Percentiles rank a stretch among this genome's conserved stretches.
These are phyloP conservation scores for Funneliformis caledonium DNA, from an alignment of 371 early-diverging fungal genomes.

Conservation along the genomic window DNA sequence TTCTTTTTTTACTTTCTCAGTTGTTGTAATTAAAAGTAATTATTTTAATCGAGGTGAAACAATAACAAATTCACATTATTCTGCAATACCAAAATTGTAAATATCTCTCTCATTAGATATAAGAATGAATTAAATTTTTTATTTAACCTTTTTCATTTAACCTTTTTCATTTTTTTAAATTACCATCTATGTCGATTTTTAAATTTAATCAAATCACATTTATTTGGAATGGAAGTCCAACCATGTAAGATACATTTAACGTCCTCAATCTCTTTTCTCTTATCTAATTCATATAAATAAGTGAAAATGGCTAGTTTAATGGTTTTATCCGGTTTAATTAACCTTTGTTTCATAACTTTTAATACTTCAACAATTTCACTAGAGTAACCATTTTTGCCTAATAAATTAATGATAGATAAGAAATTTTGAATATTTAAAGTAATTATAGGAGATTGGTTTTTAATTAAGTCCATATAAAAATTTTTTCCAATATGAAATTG, in stretches of 20 bases:
- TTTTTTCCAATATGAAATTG: background rate
- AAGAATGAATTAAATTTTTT: too few relatives aligned
- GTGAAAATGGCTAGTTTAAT: background rate
- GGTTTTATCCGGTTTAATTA: background rate
- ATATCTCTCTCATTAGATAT: too few relatives aligned
- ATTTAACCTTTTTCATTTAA: too few relatives aligned
- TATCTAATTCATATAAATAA: background rate
- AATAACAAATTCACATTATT: too few relatives aligned
- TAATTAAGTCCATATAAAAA: slow-evolving; percentile 14
- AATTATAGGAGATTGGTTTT: background rate
- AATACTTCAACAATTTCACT: background rate
- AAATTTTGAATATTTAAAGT: background rate
- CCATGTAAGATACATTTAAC: background rate
- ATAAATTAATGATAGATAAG: slow-evolving; percentile 10
- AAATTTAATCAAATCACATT: background rate
- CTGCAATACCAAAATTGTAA: too few relatives aligned
- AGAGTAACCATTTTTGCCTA: background rate
- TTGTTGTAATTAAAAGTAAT: too few relatives aligned
- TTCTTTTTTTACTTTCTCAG: too few relatives aligned
- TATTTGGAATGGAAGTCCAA: background rate
- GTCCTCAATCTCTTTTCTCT: background rate
- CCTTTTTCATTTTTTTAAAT: too few relatives aligned
- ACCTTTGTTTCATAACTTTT: slow-evolving; percentile 16
- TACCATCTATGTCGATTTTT: background rate
- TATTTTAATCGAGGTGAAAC: too few relatives aligned